Evolutionary conservation across 257 asterid species (phyloP).

Genomic region (Lycium barbarum): DNA sequence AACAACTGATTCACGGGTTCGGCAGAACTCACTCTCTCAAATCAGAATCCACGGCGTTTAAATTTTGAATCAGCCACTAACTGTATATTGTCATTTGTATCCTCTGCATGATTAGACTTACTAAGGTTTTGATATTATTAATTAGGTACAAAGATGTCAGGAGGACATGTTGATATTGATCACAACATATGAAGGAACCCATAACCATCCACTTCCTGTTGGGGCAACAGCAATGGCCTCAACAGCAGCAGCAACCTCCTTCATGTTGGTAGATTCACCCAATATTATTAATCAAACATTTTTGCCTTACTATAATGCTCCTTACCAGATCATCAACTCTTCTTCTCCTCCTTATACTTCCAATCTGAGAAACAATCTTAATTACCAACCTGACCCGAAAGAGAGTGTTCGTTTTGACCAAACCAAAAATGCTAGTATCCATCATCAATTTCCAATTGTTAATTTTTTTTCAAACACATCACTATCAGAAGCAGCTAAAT

Average conservation of each 20-base stretch:
- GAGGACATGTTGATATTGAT: constrained; percentile 89
- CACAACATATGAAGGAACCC: constrained; percentile 96
- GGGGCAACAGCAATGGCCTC: constrained; percentile 91
- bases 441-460: constrained; percentile 42
- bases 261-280: constrained; percentile 57
- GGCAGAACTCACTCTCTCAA: too few species aligned
- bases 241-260: constrained; percentile 64
- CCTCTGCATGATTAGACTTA: too few species aligned
- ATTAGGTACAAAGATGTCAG: constrained; percentile 84
- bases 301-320: constrained; percentile 31
- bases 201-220: constrained; percentile 90
- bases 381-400: constrained; percentile 28
- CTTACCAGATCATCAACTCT: constrained; percentile 41
- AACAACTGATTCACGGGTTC: too few species aligned
- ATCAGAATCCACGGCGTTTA: too few species aligned
- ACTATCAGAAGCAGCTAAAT: neutral
- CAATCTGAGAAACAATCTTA: constrained; percentile 49
- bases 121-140: neutral
- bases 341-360: constrained; percentile 46
- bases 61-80: too few species aligned
- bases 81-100: too few species aligned
- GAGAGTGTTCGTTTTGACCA: constrained; percentile 64
- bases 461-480: constrained; percentile 33
- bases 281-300: constrained; percentile 40
- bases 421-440: constrained; percentile 40